Percentiles rank a stretch among this genome's conserved stretches.
These are phyloP conservation scores for Porphyrellus cyaneotinctus DNA, from an alignment of 768 basidiomycete genomes.

Conservation along the genomic window DNA sequence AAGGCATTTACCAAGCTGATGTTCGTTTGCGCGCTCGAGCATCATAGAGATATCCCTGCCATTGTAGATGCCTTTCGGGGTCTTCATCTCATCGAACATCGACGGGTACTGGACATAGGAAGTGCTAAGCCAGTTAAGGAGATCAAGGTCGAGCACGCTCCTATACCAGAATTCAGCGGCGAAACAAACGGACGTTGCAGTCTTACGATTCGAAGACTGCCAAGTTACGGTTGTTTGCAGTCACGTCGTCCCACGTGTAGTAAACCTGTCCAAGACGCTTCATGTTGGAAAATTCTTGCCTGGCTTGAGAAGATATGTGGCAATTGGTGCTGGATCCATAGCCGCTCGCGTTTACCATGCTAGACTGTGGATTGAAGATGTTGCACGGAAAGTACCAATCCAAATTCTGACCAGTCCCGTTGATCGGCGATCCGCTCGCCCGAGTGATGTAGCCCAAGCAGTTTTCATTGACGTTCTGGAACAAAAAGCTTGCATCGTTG, in stretches of 20 bases:
- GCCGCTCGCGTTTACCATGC: slow-evolving; percentile 58
- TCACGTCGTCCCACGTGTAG: slow-evolving; percentile 88
- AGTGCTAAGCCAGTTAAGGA: slow-evolving; percentile 80
- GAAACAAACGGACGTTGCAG: slow-evolving; percentile 16
- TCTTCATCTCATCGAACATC: slow-evolving; percentile 76
- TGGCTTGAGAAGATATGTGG: slow-evolving; percentile 57
- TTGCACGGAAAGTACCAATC: slow-evolving; percentile 99
- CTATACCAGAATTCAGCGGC: slow-evolving; percentile 37
- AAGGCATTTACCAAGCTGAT: slow-evolving; percentile 71
- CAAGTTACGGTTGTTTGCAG: slow-evolving; percentile 64
- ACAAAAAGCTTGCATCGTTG: slow-evolving; percentile 91
- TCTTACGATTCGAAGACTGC: slow-evolving; percentile 93
- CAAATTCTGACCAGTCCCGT: slow-evolving; percentile 52
- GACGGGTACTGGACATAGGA: slow-evolving; percentile 79
- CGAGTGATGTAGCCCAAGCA: slow-evolving; percentile 77
- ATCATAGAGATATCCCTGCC: slow-evolving; percentile 86
- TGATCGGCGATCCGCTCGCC: slow-evolving; percentile 66
- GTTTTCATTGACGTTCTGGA: slow-evolving; percentile 86
- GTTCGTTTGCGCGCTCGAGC: slow-evolving; percentile 68
- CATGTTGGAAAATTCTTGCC: slow-evolving; percentile 47
- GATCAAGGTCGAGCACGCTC: slow-evolving; percentile 79
- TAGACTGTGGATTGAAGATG: slow-evolving; percentile 70
- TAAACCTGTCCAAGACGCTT: slow-evolving; percentile 79
- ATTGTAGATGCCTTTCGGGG: slow-evolving; percentile 66
- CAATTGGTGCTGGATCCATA: slow-evolving; percentile 68